A percentile compares a stretch with the other conserved stretches of the same genome.
Evolutionary conservation across 148 eudicot species (phyloP).

Genomic region (Fallopia convolvulus): DNA sequence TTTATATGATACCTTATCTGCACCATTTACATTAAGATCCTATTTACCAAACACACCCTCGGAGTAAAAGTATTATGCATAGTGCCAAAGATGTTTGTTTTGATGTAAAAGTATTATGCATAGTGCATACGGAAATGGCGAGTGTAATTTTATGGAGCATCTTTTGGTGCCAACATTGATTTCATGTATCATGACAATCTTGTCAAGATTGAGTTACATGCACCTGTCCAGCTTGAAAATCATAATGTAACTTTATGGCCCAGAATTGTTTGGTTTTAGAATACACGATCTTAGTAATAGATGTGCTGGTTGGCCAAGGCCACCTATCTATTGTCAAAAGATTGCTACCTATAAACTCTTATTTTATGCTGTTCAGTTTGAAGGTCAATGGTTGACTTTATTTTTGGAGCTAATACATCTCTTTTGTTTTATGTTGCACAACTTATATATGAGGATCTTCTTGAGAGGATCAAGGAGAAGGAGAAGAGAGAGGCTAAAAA

Average conservation of each 20-base stretch:
- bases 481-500: constrained; percentile 95
- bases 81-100: no score
- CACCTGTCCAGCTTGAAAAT: background rate
- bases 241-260: background rate
- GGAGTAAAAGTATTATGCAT: no score
- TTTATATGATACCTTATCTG: no score
- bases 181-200: background rate
- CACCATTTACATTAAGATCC: no score
- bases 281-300: background rate
- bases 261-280: background rate
- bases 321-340: background rate
- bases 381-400: background rate
- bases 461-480: constrained; percentile 89
- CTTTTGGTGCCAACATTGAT: background rate
- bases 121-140: background rate
- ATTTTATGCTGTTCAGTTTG: background rate
- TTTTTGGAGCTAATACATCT: background rate
- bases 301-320: background rate
- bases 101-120: background rate
- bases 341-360: background rate
- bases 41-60: no score
- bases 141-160: background rate
- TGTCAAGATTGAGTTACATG: background rate
- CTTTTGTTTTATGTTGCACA: constrained; percentile 20
- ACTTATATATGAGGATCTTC: constrained; percentile 84